Base-by-base conservation (phyloP, 495 filamentous ascomycete species). In the Tuber melanosporum region DNA sequence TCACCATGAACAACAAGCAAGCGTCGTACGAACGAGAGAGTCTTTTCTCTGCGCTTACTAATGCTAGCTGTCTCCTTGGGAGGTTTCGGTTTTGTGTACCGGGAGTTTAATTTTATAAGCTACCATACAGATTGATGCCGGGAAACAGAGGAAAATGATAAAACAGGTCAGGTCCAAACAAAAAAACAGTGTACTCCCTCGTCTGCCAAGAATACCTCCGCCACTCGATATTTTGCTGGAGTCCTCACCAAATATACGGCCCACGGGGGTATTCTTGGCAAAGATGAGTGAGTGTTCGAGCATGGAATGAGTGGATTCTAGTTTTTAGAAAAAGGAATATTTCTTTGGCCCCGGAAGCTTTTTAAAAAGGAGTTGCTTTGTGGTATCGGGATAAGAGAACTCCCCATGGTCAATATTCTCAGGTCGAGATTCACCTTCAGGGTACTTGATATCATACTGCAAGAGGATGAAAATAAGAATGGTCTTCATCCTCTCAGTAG, bases 401-500 rank as follows among this genome's bases (percentile, higher is more conserved):
- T 86, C 85, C 80, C 83, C 85, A 52, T 85, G 78, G 71, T 81
- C 74, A 75, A 84, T 81, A 12, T 84, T 84, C 71, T 74, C 73
- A 20, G 85, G 86, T 36, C 86, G 80, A 6, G 73, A 71, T 70
- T 85, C 80, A 45, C 86, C 87, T 26, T 86, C 83, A 19, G 77
- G 81, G 10, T 87, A 81, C 75, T 82, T 84, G 44, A 88, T 77
- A 71, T 89, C 87, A 81, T 87, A 89, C 74, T 84, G 82, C 49
- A 87, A 70, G 15, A 89, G 57, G 3, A 88, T 80, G 74, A 82
- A 76, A 10, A 84, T 78, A 15, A 89, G 80, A 7, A 86, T 76
- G 69, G 87, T 73, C 83, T 89, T 88, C 75, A 89, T 85, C 81
- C 86, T 84, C 80, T 86, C 79, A n/a, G 78, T 82, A 20, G 86